Base-by-base conservation (phyloP, 2,329 filamentous ascomycete genomes). In the Bipolaris sorokiniana region DNA sequence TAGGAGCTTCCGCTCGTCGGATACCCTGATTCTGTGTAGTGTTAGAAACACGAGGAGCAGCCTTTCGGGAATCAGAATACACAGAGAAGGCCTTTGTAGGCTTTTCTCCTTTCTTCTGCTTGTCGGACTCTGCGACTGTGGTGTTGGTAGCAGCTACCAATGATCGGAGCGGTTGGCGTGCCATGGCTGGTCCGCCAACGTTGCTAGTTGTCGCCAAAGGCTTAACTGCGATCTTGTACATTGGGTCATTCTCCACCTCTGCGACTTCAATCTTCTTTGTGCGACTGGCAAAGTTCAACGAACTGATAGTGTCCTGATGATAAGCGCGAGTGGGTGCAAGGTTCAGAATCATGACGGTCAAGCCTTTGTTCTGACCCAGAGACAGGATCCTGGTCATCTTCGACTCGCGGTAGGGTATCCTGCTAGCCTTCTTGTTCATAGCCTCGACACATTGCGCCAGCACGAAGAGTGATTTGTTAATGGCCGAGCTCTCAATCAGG, bases 331-430 rank as follows among this genome's bases (percentile, higher is more conserved):
- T 84, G 0, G 95, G 93, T 0, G 94, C 91, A 2, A 98, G 84
- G 71, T 98, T 98, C 36, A 98, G 82, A 56, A 98, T 95, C 95
- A 98, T 98, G 71, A 98, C 86, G 0, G 93, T 97, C 65, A 97
- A 87, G 48, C 95, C 94, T 63, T 96, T 92, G 79, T 98, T 97
- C 79, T 97, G 94, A 2, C 94, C 94, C 7, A 98, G 79, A 0
- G 90, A 94, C 23, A 98, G 79, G 53, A 98, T 97, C 45, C 94
- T 86, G 0, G 95, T 98, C 94, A 98, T 97, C 81, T 98, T 97
- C 51, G 90, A 95, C 74, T 97, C 94, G 54, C 94, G 85, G 75
- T 96, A 98, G 0, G 95, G 94, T 69, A 98, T 94, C 33, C 94
- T 86, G 67, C 78, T 76, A 58, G 88, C 85, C 69, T 88, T 88